Evolutionary conservation across 1,139 yeast species (phyloP), one percentile per base, ranked within the genome.

Genomic region (Protomyces arabidopsidicola): DNA sequence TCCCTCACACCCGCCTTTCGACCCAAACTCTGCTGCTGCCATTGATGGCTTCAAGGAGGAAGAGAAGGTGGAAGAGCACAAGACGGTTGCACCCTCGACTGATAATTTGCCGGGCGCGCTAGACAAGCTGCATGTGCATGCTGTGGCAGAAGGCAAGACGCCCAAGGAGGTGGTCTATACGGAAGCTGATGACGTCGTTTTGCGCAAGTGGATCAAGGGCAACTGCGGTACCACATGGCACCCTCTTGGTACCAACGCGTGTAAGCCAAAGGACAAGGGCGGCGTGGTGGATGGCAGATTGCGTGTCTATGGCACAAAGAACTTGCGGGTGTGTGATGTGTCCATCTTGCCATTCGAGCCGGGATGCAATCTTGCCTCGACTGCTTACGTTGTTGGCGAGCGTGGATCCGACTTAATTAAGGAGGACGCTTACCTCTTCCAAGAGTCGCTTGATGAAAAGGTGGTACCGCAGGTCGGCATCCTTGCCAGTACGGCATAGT

Each of bases 261-360:
- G 55, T 36, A 16, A 16, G 53, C 60, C 63, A 4, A 35, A 34
- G 12, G 45, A 53, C 18, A 38, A 45, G 39, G 60, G 60, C n/a
- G 59, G 60, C 8, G 63, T 60, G 22, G 63, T 60, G 22, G 60
- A 60, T 38, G 39, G 27, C 35, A 39, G 51, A 16, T 22, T 54
- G 18, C 35, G 51, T 3, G 63, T 60, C n/a, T 55, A 60, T 16
- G 63, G 63, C 31, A 36, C 42, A 12, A 53, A 45, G n/a, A 45
- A 45, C 48, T 50, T 60, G 38, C 63, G 63, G 12, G 63, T 60
- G 12, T 55, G 48, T 34, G 63, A 60, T 45, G 45, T 39, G 16
- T 35, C 50, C 27, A 27, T 60, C 60, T 16, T 54, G 38, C 63
- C 63, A 34, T 34, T 52, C 20, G 55, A 52, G 22, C 55, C 55